Evolutionary conservation across 2,329 filamentous ascomycete genomes (phyloP), one percentile per base, ranked within the genome.

Genomic region (Ophiostoma ips): DNA sequence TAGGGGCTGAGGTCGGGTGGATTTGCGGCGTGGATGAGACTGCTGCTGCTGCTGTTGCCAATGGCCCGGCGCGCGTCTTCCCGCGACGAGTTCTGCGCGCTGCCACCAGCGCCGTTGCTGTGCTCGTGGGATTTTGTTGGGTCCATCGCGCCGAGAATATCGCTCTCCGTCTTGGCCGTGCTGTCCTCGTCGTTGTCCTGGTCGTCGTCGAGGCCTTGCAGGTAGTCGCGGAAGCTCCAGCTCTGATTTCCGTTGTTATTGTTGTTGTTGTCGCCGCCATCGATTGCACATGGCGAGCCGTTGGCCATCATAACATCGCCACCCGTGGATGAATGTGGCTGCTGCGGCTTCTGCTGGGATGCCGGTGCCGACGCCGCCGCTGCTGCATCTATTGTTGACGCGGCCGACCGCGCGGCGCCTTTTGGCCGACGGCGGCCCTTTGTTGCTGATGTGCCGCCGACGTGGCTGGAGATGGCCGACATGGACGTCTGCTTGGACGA

Each of bases 221-320:
- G 60, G 37, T 68, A 65, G 49, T 63, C 58, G 51, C 63, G 57
- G 54, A 60, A 61, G 43, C 64, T 67, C 71, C 71, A 76, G 33
- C 43, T 45, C 16, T 52, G 49, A 60, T 65, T 66, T 30, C 21
- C 24, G 11, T 30, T 43, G 35, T 63, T n/a, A n/a, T n/a, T n/a
- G n/a, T n/a, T n/a, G n/a, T n/a, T n/a, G n/a, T n/a, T n/a, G n/a
- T n/a, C n/a, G n/a, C n/a, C 58, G 47, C 67, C 65, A 43, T 63
- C 58, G 38, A 63, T 64, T 28, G 30, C 46, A 5, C 18, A 31
- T 13, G 50, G 18, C 5, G 24, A 31, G 4, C 43, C 51, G 55
- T 70, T 65, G 46, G 62, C 63, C 66, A 72, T 71, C 58, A 66
- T 66, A 34, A 65, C 55, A 58, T 74, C 71, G 47, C 61, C n/a